Percentiles rank a stretch among this genome's conserved stretches.
phyloP scores from a whole-genome alignment of 495 filamentous ascomycete genomes.

The Chaetomium tenue region DNA sequence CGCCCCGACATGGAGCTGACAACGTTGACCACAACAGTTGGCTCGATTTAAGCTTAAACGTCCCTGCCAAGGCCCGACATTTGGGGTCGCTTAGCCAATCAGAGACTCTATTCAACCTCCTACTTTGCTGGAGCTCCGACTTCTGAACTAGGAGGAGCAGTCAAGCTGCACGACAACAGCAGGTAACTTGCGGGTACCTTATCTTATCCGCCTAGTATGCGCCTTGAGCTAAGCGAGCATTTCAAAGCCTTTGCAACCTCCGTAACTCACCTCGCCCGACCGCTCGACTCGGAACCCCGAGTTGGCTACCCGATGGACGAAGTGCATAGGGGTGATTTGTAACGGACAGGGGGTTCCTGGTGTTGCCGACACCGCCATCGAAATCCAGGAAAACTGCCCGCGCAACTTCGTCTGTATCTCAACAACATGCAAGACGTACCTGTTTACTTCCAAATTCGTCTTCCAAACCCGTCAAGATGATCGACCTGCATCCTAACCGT shows the following conservation, averaged over 20 bases:
- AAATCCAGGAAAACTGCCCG: too few species aligned
- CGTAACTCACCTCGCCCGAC: too few species aligned
- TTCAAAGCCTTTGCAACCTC: too few species aligned
- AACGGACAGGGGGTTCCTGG: too few species aligned
- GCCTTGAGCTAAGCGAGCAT: too few species aligned
- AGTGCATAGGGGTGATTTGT: too few species aligned
- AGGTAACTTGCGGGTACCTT: background rate
- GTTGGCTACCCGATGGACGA: too few species aligned
- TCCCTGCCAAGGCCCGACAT: constrained; percentile 15
- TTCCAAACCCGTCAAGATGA: background rate
- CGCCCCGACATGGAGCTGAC: background rate
- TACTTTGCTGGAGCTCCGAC: constrained; percentile 17
- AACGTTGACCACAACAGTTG: background rate
- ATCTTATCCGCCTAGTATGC: background rate
- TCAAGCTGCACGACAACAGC: background rate
- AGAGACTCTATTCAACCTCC: constrained; percentile 6
- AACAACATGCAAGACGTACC: too few species aligned
- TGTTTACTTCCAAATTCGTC: background rate
- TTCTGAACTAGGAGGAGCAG: background rate
- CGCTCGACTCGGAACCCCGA: too few species aligned
- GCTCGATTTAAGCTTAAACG: constrained; percentile 18
- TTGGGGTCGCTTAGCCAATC: background rate
- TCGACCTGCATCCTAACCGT: background rate
- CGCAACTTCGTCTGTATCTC: too few species aligned
- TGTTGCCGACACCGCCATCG: too few species aligned